Percentiles rank a stretch among this genome's conserved stretches.
phyloP scores from a whole-genome alignment of 1,139 yeast genomes.

The Candida tetrigidarum region DNA sequence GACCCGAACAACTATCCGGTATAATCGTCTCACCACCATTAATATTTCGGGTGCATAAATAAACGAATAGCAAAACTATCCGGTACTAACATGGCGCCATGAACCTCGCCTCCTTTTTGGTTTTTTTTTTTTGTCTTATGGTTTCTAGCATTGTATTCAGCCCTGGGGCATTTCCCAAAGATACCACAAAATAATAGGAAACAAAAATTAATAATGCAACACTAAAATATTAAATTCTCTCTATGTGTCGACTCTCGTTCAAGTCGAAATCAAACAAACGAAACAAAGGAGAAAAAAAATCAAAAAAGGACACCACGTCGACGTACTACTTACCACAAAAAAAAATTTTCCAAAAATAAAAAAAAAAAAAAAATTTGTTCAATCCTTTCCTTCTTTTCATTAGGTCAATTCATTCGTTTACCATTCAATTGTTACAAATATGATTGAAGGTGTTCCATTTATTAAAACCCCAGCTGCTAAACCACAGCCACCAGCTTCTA shows the following conservation, averaged over 20 bases:
- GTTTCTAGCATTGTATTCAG: too few relatives aligned
- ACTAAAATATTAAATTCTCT: background rate
- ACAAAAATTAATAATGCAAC: background rate
- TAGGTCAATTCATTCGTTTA: background rate
- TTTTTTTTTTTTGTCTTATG: too few relatives aligned
- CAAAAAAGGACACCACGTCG: too few relatives aligned
- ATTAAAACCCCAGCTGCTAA: conserved; percentile 65
- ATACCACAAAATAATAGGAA: too few relatives aligned
- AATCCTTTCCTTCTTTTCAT: background rate
- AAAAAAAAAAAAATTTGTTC: too few relatives aligned
- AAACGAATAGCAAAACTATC: too few relatives aligned
- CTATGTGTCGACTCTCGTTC: background rate
- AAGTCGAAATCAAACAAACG: background rate
- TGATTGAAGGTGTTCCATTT: conserved; percentile 53
- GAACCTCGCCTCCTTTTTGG: too few relatives aligned
- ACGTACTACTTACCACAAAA: background rate
- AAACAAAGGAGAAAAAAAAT: background rate
- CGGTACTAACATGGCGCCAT: too few relatives aligned
- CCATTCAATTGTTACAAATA: conserved; percentile 17
- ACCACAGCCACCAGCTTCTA: conserved; percentile 51
- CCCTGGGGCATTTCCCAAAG: too few relatives aligned
- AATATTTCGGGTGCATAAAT: too few relatives aligned
- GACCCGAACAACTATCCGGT: too few relatives aligned
- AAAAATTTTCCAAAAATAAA: conserved; percentile 6
- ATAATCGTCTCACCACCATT: too few relatives aligned